Evolutionary conservation across 2,329 filamentous ascomycete species (phyloP).

Genomic region (Pezicula radicicola): DNA sequence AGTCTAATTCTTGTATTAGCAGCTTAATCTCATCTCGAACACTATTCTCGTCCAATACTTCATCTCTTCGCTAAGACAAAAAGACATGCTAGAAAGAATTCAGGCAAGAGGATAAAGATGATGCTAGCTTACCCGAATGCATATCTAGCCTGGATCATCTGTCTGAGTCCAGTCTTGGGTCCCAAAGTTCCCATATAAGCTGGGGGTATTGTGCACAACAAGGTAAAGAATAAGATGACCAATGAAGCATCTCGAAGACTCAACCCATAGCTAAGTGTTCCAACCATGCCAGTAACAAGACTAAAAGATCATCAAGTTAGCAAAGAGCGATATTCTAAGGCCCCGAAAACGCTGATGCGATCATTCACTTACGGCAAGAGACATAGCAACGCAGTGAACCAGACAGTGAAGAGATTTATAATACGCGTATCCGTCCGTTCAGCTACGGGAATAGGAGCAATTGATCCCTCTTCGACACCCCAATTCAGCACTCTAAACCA

Average conservation of each 20-base stretch:
- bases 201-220: conserved; percentile 50
- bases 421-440: conserved; percentile 50
- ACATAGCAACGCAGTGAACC: conserved; percentile 56
- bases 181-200: conserved; percentile 57
- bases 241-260: conserved; percentile 47
- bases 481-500: conserved; percentile 7
- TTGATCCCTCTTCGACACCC: conserved; percentile 51
- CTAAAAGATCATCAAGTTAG: conserved; percentile 26
- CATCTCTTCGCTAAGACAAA: neutral
- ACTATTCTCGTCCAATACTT: neutral
- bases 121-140: conserved; percentile 48
- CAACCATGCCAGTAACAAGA: conserved; percentile 62
- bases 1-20: conserved; percentile 30
- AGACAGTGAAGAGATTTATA: conserved; percentile 56
- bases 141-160: conserved; percentile 64
- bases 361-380: conserved; percentile 51
- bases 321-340: too few species aligned
- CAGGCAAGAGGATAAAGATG: too few species aligned
- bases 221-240: conserved; percentile 61
- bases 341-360: conserved; percentile 22
- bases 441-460: conserved; percentile 52
- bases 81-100: neutral
- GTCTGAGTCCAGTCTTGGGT: conserved; percentile 60
- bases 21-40: too few species aligned
- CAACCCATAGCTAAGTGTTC: conserved; percentile 50